Evolutionary conservation across 164 flowering plant species (phyloP).

Genomic region (Vitis cinerea): DNA sequence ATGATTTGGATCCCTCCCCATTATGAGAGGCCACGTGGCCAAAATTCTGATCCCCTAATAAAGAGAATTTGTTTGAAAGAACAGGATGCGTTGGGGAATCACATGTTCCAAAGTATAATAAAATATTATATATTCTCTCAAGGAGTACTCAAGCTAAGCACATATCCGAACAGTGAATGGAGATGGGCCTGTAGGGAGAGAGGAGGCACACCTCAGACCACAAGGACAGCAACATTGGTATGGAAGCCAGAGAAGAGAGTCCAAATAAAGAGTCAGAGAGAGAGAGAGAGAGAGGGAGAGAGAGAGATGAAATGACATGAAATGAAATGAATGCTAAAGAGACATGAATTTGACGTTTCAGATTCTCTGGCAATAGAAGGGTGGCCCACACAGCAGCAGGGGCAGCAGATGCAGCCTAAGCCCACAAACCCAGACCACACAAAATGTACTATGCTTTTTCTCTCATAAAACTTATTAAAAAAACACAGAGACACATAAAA

Average conservation of each 20-base stretch:
- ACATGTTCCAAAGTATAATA: no score
- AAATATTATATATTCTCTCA: no score
- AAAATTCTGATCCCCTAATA: no score
- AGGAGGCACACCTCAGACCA: background rate
- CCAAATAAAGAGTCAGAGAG: slow-evolving; percentile 22
- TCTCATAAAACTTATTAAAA: background rate
- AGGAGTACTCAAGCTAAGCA: background rate
- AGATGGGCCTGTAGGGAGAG: no score
- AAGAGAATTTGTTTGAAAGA: no score
- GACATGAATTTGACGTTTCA: slow-evolving; percentile 49
- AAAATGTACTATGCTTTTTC: background rate
- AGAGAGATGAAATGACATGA: slow-evolving; percentile 28
- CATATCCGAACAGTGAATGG: slow-evolving; percentile 11
- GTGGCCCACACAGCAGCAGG: background rate
- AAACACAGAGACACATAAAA: background rate
- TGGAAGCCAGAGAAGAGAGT: background rate
- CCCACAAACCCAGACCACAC: slow-evolving; percentile 6
- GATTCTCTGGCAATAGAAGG: slow-evolving; percentile 25
- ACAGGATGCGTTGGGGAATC: no score
- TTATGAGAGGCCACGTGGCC: no score
- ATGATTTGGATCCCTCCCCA: no score
- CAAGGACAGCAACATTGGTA: background rate
- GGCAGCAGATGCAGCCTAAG: slow-evolving; percentile 4
- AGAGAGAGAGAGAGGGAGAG: background rate
- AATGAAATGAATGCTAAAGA: slow-evolving; percentile 26